phyloP scores from a whole-genome alignment of 768 basidiomycete genomes.

The Leucocoprinus birnbaumii region DNA sequence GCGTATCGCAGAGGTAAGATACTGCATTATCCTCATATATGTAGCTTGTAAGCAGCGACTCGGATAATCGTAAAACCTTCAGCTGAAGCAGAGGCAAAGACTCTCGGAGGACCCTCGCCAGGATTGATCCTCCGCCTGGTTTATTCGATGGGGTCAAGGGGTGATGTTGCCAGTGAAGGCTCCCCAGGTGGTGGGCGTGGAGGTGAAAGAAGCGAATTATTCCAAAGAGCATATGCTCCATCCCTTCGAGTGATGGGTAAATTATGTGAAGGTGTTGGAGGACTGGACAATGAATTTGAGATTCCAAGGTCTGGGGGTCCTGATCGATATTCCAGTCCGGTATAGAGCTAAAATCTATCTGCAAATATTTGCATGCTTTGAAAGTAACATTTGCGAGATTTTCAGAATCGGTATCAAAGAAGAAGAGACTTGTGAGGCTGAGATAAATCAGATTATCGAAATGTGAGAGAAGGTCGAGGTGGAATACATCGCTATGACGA shows the following conservation, averaged over 20 bases:
- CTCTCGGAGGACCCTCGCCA: not conserved
- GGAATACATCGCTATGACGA: not conserved
- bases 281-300: not conserved
- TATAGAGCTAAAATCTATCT: not conserved
- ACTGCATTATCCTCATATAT: too few relatives aligned
- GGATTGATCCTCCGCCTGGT: too few relatives aligned
- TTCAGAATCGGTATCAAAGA: not conserved
- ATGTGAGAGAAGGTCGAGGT: not conserved
- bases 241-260: not conserved
- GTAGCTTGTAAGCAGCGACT: too few relatives aligned
- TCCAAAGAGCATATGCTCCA: not conserved
- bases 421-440: not conserved
- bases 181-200: not conserved
- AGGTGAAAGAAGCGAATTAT: not conserved
- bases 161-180: conserved; percentile 2
- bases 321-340: too few relatives aligned
- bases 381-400: not conserved
- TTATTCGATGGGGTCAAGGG: too few relatives aligned
- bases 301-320: not conserved
- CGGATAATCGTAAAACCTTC: too few relatives aligned
- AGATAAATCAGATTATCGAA: conserved; percentile 1
- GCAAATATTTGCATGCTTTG: not conserved
- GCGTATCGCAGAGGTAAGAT: too few relatives aligned
- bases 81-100: too few relatives aligned
- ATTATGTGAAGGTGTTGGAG: not conserved